A percentile compares a stretch with the other conserved stretches of the same genome.
Evolutionary conservation across 768 basidiomycete species (phyloP).

Genomic region (Naganishia vaughanmartiniae): DNA sequence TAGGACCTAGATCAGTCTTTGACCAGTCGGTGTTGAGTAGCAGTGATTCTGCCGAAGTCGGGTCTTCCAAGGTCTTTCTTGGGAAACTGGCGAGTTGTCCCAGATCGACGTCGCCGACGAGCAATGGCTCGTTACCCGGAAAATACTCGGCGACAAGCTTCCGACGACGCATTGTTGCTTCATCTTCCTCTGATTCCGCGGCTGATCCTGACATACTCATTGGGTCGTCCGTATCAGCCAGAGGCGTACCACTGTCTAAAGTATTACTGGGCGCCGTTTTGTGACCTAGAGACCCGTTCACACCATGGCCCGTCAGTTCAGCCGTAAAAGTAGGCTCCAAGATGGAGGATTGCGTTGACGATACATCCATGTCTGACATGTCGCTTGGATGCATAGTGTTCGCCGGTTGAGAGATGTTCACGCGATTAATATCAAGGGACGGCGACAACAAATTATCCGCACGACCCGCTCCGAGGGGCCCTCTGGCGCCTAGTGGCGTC

Average conservation of each 20-base stretch:
- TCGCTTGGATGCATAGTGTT: neutral
- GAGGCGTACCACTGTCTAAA: neutral
- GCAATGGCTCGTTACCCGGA: constrained; percentile 22
- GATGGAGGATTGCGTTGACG: neutral
- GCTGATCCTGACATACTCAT: neutral
- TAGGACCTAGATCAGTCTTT: constrained; percentile 42
- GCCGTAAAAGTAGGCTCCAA: neutral
- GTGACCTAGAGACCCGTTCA: neutral
- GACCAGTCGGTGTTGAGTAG: constrained; percentile 46
- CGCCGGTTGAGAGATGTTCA: neutral
- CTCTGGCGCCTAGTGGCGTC: too few species aligned
- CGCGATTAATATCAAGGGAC: constrained; percentile 11
- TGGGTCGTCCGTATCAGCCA: constrained; percentile 6
- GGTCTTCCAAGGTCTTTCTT: constrained; percentile 6
- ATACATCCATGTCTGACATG: neutral
- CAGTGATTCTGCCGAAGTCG: constrained; percentile 26
- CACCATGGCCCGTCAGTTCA: neutral
- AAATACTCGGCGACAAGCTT: constrained; percentile 18
- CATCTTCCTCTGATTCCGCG: neutral
- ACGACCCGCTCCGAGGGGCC: too few species aligned
- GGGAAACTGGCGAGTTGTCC: constrained; percentile 21
- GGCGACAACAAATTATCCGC: constrained; percentile 12
- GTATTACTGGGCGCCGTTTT: neutral
- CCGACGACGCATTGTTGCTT: neutral
- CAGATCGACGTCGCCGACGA: constrained; percentile 22